These are phyloP conservation scores for Meyerozyma elateridarum DNA, from an alignment of 1,139 yeast species.

Conservation along the genomic window DNA sequence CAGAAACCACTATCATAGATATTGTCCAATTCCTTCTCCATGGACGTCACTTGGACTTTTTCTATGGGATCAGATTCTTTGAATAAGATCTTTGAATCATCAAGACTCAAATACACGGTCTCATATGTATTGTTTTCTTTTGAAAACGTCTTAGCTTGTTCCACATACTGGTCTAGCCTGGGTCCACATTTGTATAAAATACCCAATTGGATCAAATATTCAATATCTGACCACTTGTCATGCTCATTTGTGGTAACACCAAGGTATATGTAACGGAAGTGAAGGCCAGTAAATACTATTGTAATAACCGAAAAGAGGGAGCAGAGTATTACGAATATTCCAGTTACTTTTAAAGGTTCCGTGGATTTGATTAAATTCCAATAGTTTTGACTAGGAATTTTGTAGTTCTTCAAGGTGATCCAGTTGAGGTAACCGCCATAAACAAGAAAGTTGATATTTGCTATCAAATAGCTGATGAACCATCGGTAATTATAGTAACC, in stretches of 20 bases:
- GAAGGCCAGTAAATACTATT: conserved; percentile 55
- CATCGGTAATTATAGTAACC: conserved; percentile 72
- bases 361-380: conserved; percentile 28
- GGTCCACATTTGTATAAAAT: conserved; percentile 19
- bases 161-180: conserved; percentile 13
- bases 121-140: conserved; percentile 5
- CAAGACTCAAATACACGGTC: conserved; percentile 26
- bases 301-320: conserved; percentile 50
- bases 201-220: conserved; percentile 47
- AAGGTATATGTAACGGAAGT: conserved; percentile 55
- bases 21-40: conserved; percentile 48
- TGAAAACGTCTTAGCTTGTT: conserved; percentile 11
- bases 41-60: conserved; percentile 20
- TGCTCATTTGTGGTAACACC: conserved; percentile 94
- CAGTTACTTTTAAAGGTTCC: conserved; percentile 41
- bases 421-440: conserved; percentile 56
- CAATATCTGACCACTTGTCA: conserved; percentile 76
- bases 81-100: conserved; percentile 20
- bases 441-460: conserved; percentile 50
- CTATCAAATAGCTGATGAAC: conserved; percentile 58
- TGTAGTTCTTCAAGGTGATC: conserved; percentile 18
- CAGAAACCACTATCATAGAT: conserved; percentile 66
- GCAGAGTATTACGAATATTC: conserved; percentile 51
- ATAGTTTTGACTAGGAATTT: conserved; percentile 12
- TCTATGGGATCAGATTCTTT: conserved; percentile 13